A percentile compares a stretch with the other conserved stretches of the same genome.
Conservation (phyloP, 805 yeast species). For the Suhomyces sp. region DNA sequence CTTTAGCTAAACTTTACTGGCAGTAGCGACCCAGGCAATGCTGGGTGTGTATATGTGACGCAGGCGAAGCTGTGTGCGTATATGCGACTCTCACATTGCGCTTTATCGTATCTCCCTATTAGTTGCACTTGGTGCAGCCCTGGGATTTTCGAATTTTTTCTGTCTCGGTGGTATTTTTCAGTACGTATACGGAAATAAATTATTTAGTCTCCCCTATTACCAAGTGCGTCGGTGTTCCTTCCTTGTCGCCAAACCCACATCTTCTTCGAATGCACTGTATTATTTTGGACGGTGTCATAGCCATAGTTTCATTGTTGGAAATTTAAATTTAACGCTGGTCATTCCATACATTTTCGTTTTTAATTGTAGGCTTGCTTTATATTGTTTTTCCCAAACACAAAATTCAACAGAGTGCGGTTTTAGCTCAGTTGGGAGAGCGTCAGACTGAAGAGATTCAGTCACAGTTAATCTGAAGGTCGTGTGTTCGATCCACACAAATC, state of each 20-base stretch:
- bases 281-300: not conserved
- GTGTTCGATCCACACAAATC: constrained; percentile 84
- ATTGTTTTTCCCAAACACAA: not conserved
- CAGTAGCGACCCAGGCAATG: too few relatives aligned
- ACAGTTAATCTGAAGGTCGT: constrained; percentile 71
- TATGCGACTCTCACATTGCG: not conserved
- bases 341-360: too few relatives aligned
- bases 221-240: not conserved
- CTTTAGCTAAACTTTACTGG: too few relatives aligned
- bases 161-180: not conserved
- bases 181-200: not conserved
- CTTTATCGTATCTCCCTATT: not conserved
- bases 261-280: too few relatives aligned
- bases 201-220: not conserved
- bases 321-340: not conserved
- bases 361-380: not conserved
- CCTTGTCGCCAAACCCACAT: not conserved
- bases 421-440: constrained; percentile 39
- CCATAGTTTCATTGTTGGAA: not conserved
- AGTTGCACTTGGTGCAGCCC: not conserved
- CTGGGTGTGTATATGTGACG: not conserved
- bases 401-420: constrained; percentile 19
- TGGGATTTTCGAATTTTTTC: not conserved
- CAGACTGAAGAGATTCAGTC: constrained; percentile 33
- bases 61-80: not conserved